Conservation (phyloP, 164 flowering plant species). For the Litsea cubeba region DNA sequence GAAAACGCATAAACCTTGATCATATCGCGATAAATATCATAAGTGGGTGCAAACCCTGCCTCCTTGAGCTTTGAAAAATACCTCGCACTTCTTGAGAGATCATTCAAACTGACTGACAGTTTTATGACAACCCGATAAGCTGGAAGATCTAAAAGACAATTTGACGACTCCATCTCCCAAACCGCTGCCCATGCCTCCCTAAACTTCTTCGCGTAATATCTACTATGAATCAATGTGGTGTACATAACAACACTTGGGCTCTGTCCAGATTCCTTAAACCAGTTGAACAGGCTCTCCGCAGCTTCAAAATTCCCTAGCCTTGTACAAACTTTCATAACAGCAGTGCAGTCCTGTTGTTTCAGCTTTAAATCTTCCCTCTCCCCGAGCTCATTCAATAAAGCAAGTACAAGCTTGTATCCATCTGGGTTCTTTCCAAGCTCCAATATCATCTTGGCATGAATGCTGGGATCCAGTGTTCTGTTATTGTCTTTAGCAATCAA, state of each 20-base stretch:
- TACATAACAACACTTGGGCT: conserved; percentile 75
- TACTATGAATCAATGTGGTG: conserved; percentile 74
- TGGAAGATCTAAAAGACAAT: conserved; percentile 76
- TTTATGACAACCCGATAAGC: conserved; percentile 74
- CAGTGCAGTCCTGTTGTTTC: conserved; percentile 71
- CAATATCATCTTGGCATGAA: conserved; percentile 69
- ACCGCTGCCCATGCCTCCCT: conserved; percentile 72
- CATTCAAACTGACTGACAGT: conserved; percentile 67
- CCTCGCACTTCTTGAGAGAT: conserved; percentile 60
- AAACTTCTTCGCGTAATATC: conserved; percentile 45
- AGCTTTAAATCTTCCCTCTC: conserved; percentile 67
- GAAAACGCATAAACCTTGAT: conserved; percentile 46
- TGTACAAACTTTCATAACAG: conserved; percentile 73
- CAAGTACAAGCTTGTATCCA: conserved; percentile 34
- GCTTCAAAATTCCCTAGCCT: conserved; percentile 59
- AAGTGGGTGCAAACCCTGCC: conserved; percentile 72
- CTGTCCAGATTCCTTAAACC: conserved; percentile 59
- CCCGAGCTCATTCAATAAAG: conserved; percentile 66
- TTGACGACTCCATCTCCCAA: conserved; percentile 83
- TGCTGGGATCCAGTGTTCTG: conserved; percentile 55
- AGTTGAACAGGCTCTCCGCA: conserved; percentile 64
- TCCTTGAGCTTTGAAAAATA: conserved; percentile 80
- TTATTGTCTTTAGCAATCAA: conserved; percentile 39
- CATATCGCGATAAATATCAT: conserved; percentile 63
- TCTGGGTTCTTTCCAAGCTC: conserved; percentile 82